Conservation (phyloP, 306 rosid species). For the Urtica urens region DNA sequence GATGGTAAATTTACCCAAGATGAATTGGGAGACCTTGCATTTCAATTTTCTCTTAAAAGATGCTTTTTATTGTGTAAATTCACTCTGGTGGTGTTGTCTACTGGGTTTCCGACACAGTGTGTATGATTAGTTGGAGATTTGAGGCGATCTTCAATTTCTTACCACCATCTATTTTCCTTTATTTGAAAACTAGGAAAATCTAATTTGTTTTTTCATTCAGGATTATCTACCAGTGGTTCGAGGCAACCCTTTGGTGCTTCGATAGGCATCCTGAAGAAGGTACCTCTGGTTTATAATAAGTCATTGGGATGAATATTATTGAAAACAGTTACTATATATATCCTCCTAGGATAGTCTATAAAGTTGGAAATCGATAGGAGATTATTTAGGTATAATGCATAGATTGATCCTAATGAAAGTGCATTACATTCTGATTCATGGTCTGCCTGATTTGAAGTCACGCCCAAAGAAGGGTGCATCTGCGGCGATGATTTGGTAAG, state of each 20-base stretch:
- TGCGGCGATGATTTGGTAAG: constrained; percentile 29
- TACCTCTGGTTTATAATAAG: constrained; percentile 95
- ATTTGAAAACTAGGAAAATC: constrained; percentile 40
- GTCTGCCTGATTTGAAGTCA: constrained; percentile 58
- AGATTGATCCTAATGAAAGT: constrained; percentile 48
- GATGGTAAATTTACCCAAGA: constrained; percentile 13
- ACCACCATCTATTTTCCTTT: constrained; percentile 5
- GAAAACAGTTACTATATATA: constrained; percentile 20
- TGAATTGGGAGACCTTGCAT: constrained; percentile 2
- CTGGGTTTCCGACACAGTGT: constrained; percentile 13
- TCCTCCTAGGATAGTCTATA: not conserved
- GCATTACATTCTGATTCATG: constrained; percentile 80
- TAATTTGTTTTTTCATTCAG: constrained; percentile 89
- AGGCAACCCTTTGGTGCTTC: constrained; percentile 82
- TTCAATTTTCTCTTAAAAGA: not conserved
- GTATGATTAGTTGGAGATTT: constrained; percentile 11
- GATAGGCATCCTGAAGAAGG: constrained; percentile 96
- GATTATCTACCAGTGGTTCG: constrained; percentile 68
- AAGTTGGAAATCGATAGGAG: not conserved
- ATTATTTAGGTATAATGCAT: not conserved
- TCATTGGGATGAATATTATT: constrained; percentile 64
- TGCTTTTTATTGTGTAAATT: constrained; percentile 2
- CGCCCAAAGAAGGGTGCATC: constrained; percentile 46
- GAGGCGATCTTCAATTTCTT: constrained; percentile 14
- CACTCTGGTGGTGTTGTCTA: not conserved